A percentile compares a stretch with the other conserved stretches of the same genome.
Evolutionary conservation across 768 basidiomycete genomes (phyloP).

Genomic region (Xerocomellus chrysenteron): DNA sequence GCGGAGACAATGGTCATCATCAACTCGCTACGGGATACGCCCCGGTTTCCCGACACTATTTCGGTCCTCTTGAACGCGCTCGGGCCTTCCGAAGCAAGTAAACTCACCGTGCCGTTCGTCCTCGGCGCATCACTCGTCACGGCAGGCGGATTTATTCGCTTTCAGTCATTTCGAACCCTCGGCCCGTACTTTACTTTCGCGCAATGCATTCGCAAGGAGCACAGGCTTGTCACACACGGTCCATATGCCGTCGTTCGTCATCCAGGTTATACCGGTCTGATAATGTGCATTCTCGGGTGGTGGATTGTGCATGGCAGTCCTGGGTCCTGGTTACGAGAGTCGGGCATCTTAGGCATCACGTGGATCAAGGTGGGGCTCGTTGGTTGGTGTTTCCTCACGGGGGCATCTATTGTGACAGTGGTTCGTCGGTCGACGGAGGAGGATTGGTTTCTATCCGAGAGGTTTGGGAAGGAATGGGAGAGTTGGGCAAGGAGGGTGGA

Average conservation of each 20-base stretch:
- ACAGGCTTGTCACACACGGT: conserved; percentile 26
- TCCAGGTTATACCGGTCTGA: conserved; percentile 23
- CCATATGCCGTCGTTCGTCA: conserved; percentile 31
- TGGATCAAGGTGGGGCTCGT: background rate
- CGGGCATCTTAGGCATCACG: background rate
- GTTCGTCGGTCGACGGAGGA: conserved; percentile 22
- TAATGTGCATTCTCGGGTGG: background rate
- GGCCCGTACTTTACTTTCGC: conserved; percentile 22
- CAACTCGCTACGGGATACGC: background rate
- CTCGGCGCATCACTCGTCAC: conserved; percentile 6
- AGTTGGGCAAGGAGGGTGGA: conserved; percentile 16
- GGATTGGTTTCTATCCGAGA: conserved; percentile 14
- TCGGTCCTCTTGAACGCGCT: background rate
- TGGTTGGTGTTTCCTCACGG: background rate
- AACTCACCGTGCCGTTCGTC: conserved; percentile 1
- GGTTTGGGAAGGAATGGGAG: conserved; percentile 23
- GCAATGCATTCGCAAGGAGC: conserved; percentile 19
- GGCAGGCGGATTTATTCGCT: conserved; percentile 2
- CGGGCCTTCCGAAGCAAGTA: conserved; percentile 9
- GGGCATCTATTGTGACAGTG: background rate
- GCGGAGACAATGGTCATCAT: conserved; percentile 5
- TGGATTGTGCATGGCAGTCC: background rate
- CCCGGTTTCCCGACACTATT: background rate
- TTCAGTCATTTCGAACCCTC: conserved; percentile 11
- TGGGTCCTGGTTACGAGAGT: conserved; percentile 3